Evolutionary conservation across 176 grass and related monocot species (phyloP).

Genomic region (Cenchrus purpureus): DNA sequence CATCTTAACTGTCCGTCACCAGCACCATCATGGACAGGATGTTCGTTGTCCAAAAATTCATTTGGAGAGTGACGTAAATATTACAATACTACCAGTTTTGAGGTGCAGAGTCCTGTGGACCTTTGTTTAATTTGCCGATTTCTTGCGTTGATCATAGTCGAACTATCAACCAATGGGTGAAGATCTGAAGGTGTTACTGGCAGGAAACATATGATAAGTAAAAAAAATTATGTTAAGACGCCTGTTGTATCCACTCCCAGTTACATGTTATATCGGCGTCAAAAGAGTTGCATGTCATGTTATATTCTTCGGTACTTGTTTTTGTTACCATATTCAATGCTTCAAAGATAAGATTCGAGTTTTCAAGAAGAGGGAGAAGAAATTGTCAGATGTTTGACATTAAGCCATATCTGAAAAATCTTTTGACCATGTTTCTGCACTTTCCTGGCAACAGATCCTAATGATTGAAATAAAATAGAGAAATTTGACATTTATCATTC

Average conservation of each 20-base stretch:
- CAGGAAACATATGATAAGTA: neutral
- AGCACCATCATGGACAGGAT: neutral
- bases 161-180: too few relatives aligned
- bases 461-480: neutral
- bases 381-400: neutral
- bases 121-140: neutral
- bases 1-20: neutral
- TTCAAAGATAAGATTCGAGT: neutral
- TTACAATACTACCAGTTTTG: neutral
- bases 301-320: too few relatives aligned
- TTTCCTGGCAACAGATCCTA: neutral
- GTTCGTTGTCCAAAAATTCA: neutral
- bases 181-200: neutral
- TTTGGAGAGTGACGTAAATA: neutral
- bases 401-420: neutral
- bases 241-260: too few relatives aligned
- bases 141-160: neutral
- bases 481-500: neutral
- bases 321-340: neutral
- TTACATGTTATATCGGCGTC: too few relatives aligned
- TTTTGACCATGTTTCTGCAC: neutral
- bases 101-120: neutral
- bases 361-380: neutral
- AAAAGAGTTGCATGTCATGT: too few relatives aligned
- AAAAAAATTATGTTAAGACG: too few relatives aligned